A percentile compares a stretch with the other conserved stretches of the same genome.
Conservation (phyloP, 1,284 basidiomycete genomes). For the Fistulina hepatica region DNA sequence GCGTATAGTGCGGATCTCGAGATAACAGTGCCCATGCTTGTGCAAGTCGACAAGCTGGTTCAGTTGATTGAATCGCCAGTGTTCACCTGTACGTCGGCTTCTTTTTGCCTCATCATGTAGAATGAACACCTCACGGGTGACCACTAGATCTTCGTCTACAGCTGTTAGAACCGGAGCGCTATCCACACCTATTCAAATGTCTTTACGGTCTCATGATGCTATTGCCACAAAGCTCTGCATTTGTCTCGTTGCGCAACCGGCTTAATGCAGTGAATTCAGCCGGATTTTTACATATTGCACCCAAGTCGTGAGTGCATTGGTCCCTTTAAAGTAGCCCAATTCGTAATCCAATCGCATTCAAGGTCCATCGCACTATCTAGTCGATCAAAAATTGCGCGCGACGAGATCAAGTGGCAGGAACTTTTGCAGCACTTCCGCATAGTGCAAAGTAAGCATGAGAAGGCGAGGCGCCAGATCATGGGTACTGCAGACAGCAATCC, state of each 20-base stretch:
- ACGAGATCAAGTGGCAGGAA: conserved; percentile 93
- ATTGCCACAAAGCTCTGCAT: conserved; percentile 93
- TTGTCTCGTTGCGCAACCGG: conserved; percentile 89
- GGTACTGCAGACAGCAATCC: conserved; percentile 39
- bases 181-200: conserved; percentile 96
- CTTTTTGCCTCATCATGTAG: conserved; percentile 2
- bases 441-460: conserved; percentile 80
- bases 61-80: conserved; percentile 97
- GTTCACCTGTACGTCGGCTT: conserved; percentile 71
- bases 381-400: conserved; percentile 69
- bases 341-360: too few species aligned
- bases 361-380: conserved; percentile 31
- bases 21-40: conserved; percentile 87
- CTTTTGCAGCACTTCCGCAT: conserved; percentile 78
- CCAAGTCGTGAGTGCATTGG: conserved; percentile 51
- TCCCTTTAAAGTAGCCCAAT: too few species aligned
- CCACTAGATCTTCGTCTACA: conserved; percentile 84
- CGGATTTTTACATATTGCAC: conserved; percentile 83
- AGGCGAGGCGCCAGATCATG: conserved; percentile 61
- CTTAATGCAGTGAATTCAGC: conserved; percentile 92
- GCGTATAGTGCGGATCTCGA: conserved; percentile 80
- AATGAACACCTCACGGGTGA: conserved; percentile 2
- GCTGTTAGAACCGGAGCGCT: conserved; percentile 91
- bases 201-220: conserved; percentile 97
- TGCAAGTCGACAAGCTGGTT: conserved; percentile 97